Evolutionary conservation across 805 yeast species (phyloP).

Genomic region (Schizosaccharomyces cryophilus): DNA sequence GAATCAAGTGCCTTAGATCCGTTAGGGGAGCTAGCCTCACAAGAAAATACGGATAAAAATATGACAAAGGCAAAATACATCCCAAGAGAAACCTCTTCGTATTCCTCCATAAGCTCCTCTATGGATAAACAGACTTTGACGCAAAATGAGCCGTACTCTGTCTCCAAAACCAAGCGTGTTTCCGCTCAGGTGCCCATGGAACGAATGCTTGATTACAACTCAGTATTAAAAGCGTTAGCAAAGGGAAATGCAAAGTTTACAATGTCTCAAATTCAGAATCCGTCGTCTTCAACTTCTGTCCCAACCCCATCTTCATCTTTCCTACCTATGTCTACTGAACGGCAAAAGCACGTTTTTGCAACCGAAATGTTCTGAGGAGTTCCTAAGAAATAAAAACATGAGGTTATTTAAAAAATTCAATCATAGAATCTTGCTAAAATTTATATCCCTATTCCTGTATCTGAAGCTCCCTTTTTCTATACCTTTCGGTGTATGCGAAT

Average conservation of each 20-base stretch:
- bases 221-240: constrained; percentile 53
- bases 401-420: not conserved
- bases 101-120: constrained; percentile 53
- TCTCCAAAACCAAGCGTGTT: constrained; percentile 19
- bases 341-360: not conserved
- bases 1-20: constrained; percentile 8
- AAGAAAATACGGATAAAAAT: not conserved
- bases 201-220: constrained; percentile 76
- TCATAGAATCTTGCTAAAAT: not conserved
- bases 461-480: not conserved
- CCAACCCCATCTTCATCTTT: not conserved
- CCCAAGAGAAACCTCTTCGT: constrained; percentile 24
- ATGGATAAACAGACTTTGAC: constrained; percentile 14
- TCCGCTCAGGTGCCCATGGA: constrained; percentile 65
- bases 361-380: not conserved
- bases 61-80: not conserved
- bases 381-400: not conserved
- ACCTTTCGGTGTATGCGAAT: not conserved
- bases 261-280: not conserved
- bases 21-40: not conserved
- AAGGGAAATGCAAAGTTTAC: constrained; percentile 71
- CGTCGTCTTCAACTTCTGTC: not conserved
- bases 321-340: not conserved
- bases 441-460: not conserved
- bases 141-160: constrained; percentile 12